Base-by-base conservation (phyloP, 768 basidiomycete genomes). In the Nevesoporus exiguus region DNA sequence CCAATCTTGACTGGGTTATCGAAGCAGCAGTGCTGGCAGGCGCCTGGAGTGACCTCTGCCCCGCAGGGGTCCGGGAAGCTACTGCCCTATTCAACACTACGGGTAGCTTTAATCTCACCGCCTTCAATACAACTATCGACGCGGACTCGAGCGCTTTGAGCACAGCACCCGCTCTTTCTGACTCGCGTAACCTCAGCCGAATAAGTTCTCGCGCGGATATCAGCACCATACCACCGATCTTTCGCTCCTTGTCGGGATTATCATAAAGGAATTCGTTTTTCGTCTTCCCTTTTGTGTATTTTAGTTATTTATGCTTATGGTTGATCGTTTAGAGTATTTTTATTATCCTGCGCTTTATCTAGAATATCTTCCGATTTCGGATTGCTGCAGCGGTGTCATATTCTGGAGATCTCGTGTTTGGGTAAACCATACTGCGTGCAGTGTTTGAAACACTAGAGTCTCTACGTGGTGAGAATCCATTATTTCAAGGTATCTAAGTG, bases 41-140 rank as follows among this genome's bases (percentile, higher is more conserved):
- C 40, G 21, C 49, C 15, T 67, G 66, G 66, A 47, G n/a, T 4
- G 52, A 54, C 10, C 54, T 67, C 9, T 67, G 66, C 49, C 64
- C 66, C 3, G 13, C 41, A 14, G 41, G 45, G 13, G 31, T 68
- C 5, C 44, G n/a, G 43, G 55, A 68, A 21, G 66, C 56, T 3
- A 30, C 53, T 5, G 57, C 55, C 5, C 47, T 49, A 33, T 68
- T 61, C 58, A 54, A 58, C 49, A 47, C 39, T 7, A 63, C 58
- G 0, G 57, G 63, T 17, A 13, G 37, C 15, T 68, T 68, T 30
- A 48, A 68, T 39, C 24, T 58, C n/a, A 47, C 58, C 3, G 47
- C 56, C 17, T 14, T 58, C 15, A 43, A 67, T 21, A 7, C n/a
- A 8, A 52, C 62, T 13, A 29, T 54, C 36, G 39, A 25, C 39